Evolutionary conservation across 2,329 filamentous ascomycete species (phyloP).

Genomic region (Kalaharituber pfeilii): DNA sequence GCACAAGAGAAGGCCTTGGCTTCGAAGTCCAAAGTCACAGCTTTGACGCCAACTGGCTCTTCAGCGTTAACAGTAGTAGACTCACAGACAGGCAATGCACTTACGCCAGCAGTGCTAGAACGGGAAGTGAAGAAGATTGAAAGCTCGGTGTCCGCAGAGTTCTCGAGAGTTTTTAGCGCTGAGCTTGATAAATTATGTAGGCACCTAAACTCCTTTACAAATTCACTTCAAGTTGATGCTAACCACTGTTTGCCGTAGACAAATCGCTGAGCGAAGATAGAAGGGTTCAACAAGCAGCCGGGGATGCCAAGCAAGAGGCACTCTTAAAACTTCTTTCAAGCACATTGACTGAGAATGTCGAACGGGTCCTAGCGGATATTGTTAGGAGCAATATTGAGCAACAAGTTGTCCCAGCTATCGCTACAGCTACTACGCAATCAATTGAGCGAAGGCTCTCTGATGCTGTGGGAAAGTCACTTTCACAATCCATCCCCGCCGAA

Average conservation of each 20-base stretch:
- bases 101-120: conserved; percentile 22
- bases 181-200: conserved; percentile 37
- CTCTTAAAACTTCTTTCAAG: conserved; percentile 50
- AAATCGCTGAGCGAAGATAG: conserved; percentile 52
- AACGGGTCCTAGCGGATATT: conserved; percentile 59
- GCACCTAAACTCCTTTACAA: conserved; percentile 2
- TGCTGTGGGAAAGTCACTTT: conserved; percentile 48
- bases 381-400: conserved; percentile 59
- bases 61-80: conserved; percentile 11
- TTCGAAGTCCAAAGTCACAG: conserved; percentile 25
- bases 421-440: conserved; percentile 46
- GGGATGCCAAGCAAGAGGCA: conserved; percentile 49
- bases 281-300: conserved; percentile 43
- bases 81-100: conserved; percentile 7
- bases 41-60: conserved; percentile 23
- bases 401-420: conserved; percentile 57
- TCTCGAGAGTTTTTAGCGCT: conserved; percentile 42
- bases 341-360: conserved; percentile 52
- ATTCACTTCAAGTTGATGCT: no score
- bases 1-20: conserved; percentile 18
- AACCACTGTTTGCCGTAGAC: conserved; percentile 35
- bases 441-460: conserved; percentile 55
- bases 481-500: conserved; percentile 52
- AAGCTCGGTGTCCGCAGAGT: conserved; percentile 32
- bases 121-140: conserved; percentile 30